Percentiles rank a stretch among this genome's conserved stretches.
These are phyloP conservation scores for Sporisorium sorghi DNA, from an alignment of 1,284 basidiomycete genomes.

Conservation along the genomic window DNA sequence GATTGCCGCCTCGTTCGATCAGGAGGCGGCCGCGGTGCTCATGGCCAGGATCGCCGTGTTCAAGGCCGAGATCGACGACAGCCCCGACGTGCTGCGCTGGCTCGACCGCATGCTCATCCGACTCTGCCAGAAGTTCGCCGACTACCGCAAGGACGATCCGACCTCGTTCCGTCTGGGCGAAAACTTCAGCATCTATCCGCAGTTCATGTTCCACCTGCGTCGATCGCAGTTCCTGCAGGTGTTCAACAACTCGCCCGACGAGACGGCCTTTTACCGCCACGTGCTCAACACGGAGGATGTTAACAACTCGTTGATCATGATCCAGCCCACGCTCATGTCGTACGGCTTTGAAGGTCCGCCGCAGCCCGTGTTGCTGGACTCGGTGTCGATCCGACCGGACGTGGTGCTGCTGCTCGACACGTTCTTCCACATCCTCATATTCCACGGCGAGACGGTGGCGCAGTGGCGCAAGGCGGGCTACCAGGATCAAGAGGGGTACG, in stretches of 20 bases:
- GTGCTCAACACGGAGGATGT: conserved; percentile 97
- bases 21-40: conserved; percentile 96
- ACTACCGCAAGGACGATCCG: conserved; percentile 98
- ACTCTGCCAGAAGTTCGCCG: conserved; percentile 98
- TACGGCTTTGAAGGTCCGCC: conserved; percentile 91
- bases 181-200: conserved; percentile 99
- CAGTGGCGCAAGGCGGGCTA: conserved; percentile 99
- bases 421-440: conserved; percentile 99
- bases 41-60: conserved; percentile 99
- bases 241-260: conserved; percentile 99
- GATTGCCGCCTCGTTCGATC: conserved; percentile 94
- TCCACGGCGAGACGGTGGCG: conserved; percentile 96
- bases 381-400: conserved; percentile 96
- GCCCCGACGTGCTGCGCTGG: conserved; percentile 96
- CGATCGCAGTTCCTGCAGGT: conserved; percentile 98
- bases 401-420: conserved; percentile 98
- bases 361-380: conserved; percentile 95
- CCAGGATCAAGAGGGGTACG: conserved; percentile 98
- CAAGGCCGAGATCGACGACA: conserved; percentile 99
- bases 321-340: conserved; percentile 98
- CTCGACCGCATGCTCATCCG: conserved; percentile 98
- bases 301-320: conserved; percentile 99
- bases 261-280: conserved; percentile 99
- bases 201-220: conserved; percentile 99
- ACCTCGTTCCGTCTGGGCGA: conserved; percentile 91